Evolutionary conservation across 1,284 basidiomycete species (phyloP), one percentile per base, ranked within the genome.

Genomic region (Somion occarium): DNA sequence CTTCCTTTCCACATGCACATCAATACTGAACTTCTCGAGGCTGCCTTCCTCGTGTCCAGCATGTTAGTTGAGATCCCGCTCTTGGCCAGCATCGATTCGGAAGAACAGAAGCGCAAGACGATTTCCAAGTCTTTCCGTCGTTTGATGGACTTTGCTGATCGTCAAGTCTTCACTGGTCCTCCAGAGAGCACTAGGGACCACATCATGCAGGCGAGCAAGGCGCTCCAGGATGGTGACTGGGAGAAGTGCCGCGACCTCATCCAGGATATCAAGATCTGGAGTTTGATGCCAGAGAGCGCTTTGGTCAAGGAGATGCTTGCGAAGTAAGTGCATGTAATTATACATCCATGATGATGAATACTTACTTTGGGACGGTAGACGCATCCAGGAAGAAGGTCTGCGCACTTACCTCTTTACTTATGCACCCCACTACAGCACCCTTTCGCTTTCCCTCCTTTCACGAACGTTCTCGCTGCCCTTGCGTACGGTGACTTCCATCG

Each of bases 1-100:
- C 78, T 99, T 22, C 97, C 97, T 27, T 99, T 99, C 88, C 97
- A 99, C 72, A 93, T 99, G 90, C 97, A 99, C 74, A 96, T 99
- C 73, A 99, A 99, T 74, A 92, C 97, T 13, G 97, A 99, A 71
- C 76, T 99, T 24, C 78, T 99, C 55, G 97, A 99, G 71, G 95
- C 94, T 41, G 95, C 93, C 5, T 99, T 98, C 79, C 78, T 99
- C 41, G 93, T 97, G 38, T 96, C 93, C 18, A 97, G 93, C 71
- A 99, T 99, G 97, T 80, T 99, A 39, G 88, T 98, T 48, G 97
- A 99, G 73, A 94, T 99, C 22, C 97, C 97, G 5, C 74, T 98
- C 46, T 78, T 99, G 38, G 97, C 97, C 1, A 93, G 91, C 64
- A 92, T 96, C 50, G 92, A 93, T 57, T 92, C 88, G 5, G 93